Conservation (phyloP, 148 eudicot genomes). For the Beta vulgaris region DNA sequence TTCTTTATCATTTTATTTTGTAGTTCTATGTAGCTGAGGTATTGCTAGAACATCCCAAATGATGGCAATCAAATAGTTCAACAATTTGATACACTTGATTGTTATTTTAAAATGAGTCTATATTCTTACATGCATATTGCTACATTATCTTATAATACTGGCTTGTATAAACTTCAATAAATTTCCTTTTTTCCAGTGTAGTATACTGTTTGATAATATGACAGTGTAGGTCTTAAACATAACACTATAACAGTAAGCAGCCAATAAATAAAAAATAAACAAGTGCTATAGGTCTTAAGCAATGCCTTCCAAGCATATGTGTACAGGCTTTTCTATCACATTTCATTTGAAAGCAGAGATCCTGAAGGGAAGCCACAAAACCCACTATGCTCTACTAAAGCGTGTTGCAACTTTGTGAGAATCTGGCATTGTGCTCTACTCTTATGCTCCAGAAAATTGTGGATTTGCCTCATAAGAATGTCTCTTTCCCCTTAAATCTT, state of each 20-base stretch:
- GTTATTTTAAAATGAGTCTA: too few species aligned
- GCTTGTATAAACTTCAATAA: neutral
- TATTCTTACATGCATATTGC: neutral
- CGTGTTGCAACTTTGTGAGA: neutral
- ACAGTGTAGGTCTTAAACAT: neutral
- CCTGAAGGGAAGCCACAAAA: neutral
- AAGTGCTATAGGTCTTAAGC: too few species aligned
- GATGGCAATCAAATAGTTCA: neutral
- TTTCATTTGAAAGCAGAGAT: too few species aligned
- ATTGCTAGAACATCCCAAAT: neutral
- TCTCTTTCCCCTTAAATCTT: neutral
- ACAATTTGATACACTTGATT: neutral
- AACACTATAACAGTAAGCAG: too few species aligned
- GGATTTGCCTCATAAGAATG: neutral
- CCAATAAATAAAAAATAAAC: too few species aligned
- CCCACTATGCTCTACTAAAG: neutral
- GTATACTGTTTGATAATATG: neutral
- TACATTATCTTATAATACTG: neutral
- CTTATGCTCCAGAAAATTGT: neutral
- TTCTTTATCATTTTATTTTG: neutral
- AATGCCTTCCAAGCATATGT: too few species aligned
- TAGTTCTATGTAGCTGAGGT: neutral
- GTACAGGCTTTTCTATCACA: neutral
- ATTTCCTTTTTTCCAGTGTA: neutral
- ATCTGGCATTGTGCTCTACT: neutral